Evolutionary conservation across 2,329 filamentous ascomycete species (phyloP), one percentile per base, ranked within the genome.

Genomic region (Alternaria brassicae): DNA sequence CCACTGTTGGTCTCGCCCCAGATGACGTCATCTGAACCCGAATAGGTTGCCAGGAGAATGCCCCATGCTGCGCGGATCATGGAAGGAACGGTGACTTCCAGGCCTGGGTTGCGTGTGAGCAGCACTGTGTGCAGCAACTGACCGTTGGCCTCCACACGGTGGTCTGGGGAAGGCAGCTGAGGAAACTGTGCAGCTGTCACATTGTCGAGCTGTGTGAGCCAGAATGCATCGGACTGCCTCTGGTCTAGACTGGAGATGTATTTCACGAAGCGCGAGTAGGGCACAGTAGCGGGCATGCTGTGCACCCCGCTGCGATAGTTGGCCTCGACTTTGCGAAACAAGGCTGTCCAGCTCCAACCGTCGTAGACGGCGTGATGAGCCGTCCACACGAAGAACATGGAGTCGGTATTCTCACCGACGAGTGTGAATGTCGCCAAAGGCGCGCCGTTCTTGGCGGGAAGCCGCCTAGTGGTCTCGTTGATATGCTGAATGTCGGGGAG

Each of bases 21-120:
- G 23, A 80, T 74, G 7, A 83, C 79, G 62, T 84, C 80, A 48
- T 82, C 77, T 15, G 78, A 78, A 2, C 76, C 78, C n/a, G 81
- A 80, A 61, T 83, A 83, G 44, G 76, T 78, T 37, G 79, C 74
- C 6, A 83, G 66, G 2, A 83, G 71, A 39, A 84, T 60, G 2
- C 77, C 81, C 82, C 81, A 84, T 8, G 81, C 79, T 10, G 80
- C 77, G 28, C 79, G 76, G 49, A 84, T 71, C 41, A 79, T 68
- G 1, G 75, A 76, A 21, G 79, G 70, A 55, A 75, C 65, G 3
- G 72, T 76, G n/a, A 75, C 69, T 9, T 72, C 72, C n/a, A 66
- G 62, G 12, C 67, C 66, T 13, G 60, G 30, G 23, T 56, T 62
- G 15, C 68, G 68, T 17, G 57, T 58, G 13, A 74, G 65, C 7